Base-by-base conservation (phyloP, 2,329 filamentous ascomycete species). In the Colletotrichum spinosum region DNA sequence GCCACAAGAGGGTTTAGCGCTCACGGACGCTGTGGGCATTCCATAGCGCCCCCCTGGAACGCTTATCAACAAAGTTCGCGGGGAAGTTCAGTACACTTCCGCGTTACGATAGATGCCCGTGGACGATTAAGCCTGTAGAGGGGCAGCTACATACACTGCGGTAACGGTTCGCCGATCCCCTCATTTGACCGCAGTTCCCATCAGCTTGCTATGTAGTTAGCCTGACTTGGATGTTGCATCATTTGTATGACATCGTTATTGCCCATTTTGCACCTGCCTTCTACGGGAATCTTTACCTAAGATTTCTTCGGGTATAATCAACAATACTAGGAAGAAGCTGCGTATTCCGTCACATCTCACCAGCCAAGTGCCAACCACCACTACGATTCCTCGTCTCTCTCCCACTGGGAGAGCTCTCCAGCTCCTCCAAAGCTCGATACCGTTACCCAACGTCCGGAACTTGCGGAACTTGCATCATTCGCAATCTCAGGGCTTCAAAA, bases 401-500 rank as follows among this genome's bases (percentile, higher is more conserved):
- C 50, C 15, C 11, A 17, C 37, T 12, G 33, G 46, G 53, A 55
- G 52, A 61, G 55, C 62, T 55, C 49, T 69, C 25, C 50, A 54
- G 49, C 55, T 66, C 44, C 53, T 66, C 62, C 52, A 13, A 34
- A 54, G 39, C 49, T 38, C 51, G 8, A 11, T 25, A 34, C 3
- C 25, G 11, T 34, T 9, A n/a, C 37, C 6, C 56, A 52, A n/a
- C 12, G 15, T 41, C 37, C 64, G 38, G 49, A 35, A 11, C 6
- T 10, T 65, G 11, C 62, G 38, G 49, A 35, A 11, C 6, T 10
- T 65, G 11, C 62, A 62, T 33, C 15, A 45, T 11, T 37, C 39
- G 4, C 25, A 25, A 13, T 8, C 8, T 17, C 33, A 8, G 13
- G 3, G 41, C 55, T 57, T 76, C 71, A 77, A 65, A 65, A 98